These are phyloP conservation scores for Aotearoamyces nothofagi DNA, from an alignment of 2,329 filamentous ascomycete species.

Conservation along the genomic window DNA sequence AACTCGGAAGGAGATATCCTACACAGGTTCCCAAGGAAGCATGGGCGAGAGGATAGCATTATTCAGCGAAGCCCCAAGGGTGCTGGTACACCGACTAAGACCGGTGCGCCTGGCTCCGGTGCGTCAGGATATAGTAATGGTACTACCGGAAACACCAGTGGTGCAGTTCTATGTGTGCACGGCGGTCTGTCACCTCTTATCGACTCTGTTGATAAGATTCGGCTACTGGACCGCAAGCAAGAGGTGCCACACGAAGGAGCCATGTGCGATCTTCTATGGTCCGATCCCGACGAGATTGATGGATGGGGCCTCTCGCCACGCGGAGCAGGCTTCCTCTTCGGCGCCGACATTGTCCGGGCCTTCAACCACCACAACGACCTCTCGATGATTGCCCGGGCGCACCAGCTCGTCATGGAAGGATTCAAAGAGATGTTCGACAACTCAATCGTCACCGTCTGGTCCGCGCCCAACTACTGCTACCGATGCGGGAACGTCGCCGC, in stretches of 20 bases:
- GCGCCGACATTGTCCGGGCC: conserved; percentile 83
- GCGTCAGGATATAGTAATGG: conserved; percentile 56
- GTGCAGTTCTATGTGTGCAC: conserved; percentile 89
- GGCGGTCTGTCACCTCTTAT: conserved; percentile 84
- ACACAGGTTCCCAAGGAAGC: conserved; percentile 47
- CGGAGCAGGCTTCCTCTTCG: conserved; percentile 90
- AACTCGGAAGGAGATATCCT: conserved; percentile 72
- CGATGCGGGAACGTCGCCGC: conserved; percentile 91
- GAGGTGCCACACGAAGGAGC: conserved; percentile 97
- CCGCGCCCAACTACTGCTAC: conserved; percentile 87
- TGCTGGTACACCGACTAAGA: conserved; percentile 29
- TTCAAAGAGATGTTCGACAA: conserved; percentile 99
- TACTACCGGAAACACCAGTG: conserved; percentile 51
- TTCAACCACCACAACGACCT: conserved; percentile 95
- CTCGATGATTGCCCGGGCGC: conserved; percentile 79
- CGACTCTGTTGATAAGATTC: conserved; percentile 89
- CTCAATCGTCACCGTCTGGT: conserved; percentile 97
- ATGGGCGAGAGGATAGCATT: conserved; percentile 13
- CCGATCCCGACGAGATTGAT: conserved; percentile 93
- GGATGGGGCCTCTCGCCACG: conserved; percentile 92
- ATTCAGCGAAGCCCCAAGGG: conserved; percentile 24
- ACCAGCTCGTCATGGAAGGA: conserved; percentile 97
- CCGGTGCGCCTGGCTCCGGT: conserved; percentile 65
- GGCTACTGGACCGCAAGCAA: conserved; percentile 88
- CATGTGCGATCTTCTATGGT: conserved; percentile 98